These are phyloP conservation scores for Lobosporangium transversale DNA, from an alignment of 192 early-diverging fungal species.

Conservation along the genomic window DNA sequence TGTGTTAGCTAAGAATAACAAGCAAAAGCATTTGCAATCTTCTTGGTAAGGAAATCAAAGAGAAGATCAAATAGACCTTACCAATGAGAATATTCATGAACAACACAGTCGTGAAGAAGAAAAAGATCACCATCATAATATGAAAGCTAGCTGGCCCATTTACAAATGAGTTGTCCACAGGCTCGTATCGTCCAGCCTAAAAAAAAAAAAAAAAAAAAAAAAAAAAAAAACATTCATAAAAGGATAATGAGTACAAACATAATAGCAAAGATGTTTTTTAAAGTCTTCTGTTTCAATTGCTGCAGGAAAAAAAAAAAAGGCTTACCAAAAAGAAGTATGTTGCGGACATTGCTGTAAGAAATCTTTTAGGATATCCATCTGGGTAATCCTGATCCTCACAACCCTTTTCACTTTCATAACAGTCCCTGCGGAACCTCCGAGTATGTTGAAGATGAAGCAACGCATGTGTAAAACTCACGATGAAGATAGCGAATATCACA, in stretches of 20 bases:
- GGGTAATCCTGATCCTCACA: neutral
- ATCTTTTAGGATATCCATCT: neutral
- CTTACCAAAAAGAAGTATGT: conserved; percentile 45
- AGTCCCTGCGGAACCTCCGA: neutral
- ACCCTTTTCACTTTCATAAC: no score
- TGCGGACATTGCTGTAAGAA: conserved; percentile 15
- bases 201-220: neutral
- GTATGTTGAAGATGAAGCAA: conserved; percentile 38
- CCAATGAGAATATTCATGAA: conserved; percentile 48
- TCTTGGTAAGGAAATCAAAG: neutral
- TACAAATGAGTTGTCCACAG: neutral
- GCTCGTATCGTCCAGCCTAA: conserved; percentile 48
- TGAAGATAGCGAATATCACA: conserved; percentile 32
- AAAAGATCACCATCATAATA: conserved; percentile 49
- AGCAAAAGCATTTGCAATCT: neutral
- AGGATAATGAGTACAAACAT: no score
- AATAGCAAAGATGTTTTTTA: no score
- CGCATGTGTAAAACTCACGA: conserved; percentile 40
- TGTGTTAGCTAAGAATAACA: no score
- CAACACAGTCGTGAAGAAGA: conserved; percentile 48
- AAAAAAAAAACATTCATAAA: no score
- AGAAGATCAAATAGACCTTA: neutral
- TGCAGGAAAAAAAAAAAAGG: neutral
- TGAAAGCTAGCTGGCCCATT: conserved; percentile 18
- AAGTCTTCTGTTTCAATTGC: no score